Evolutionary conservation across 306 rosid species (phyloP), one percentile per base, ranked within the genome.

Genomic region (Abrus precatorius): DNA sequence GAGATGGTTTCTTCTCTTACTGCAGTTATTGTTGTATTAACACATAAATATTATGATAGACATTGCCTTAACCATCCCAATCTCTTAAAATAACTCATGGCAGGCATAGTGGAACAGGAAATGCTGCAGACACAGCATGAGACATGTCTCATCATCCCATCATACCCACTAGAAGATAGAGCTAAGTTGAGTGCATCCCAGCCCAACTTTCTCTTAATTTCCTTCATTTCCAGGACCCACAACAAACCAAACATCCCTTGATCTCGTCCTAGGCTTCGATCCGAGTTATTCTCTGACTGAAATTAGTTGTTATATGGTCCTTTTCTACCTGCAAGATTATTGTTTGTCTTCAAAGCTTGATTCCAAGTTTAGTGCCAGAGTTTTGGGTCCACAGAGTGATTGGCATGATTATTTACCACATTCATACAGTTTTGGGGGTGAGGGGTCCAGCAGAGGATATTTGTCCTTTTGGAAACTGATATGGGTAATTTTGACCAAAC

Each of bases 61-160:
- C 44, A 8, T 32, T 20, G 49, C 52, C 54, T 75, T 75, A 76
- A 36, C 64, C 77, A 54, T 14, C 20, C 64, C 71, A 79, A 82
- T 55, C 65, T 49, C 45, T 9, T 40, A 69, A 75, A 48, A 69
- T 36, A 47, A 63, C 65, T 45, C 57, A 47, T 66, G 59, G 6
- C 49, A 70, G 78, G 77, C 82, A 81, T 77, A 60, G 32, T n/a
- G 38, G 72, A 55, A 44, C 71, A 80, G 67, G 55, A 73, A 79
- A 74, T 80, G 79, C 48, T 44, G 78, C 32, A 54, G 65, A 76
- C 80, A 78, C 36, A 20, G 20, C 20, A 20, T 20, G 84, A 78
- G 84, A 86, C 83, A 72, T 78, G 74, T 77, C 84, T 87, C 89
- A 73, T 84, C 85, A 85, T 59, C 86, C 86, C 85, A 82, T 85